Evolutionary conservation across 768 basidiomycete species (phyloP), one percentile per base, ranked within the genome.

Genomic region (Calocybe gangraenosa): DNA sequence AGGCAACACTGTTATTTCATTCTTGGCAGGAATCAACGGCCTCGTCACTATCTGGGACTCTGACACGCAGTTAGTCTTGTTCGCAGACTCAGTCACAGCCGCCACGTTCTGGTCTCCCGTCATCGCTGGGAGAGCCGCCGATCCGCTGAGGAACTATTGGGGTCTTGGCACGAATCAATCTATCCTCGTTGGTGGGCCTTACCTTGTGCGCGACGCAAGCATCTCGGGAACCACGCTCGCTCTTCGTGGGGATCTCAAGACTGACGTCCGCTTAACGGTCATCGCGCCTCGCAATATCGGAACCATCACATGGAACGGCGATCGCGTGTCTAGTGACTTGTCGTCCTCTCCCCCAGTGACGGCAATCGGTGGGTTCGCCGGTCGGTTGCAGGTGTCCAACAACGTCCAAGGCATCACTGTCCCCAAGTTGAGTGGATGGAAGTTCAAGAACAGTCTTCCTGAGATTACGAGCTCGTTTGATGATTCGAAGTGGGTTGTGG

Each of bases 21-120:
- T 89, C 62, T 65, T 80, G 7, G 54, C 75, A 0, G 86, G 85
- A 5, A 65, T 78, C 42, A 55, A 68, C 25, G 82, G 81, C 3
- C 64, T 86, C 3, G 65, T 83, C 33, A 79, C 83, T 0, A 54
- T 87, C 20, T 79, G 77, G 69, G 86, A 89, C 50, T 81, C 84
- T 0, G 67, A 75, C 35, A 73, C 73, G 1, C 83, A 87, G 53
- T 71, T 90, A 15, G 62, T 92, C 20, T 64, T 91, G 10, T 89
- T 71, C 54, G 76, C 79, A 6, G 87, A 91, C 56, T 71, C 79
- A 0, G 65, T 57, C 11, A 84, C 84, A 0, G 82, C 83, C 2
- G 76, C 73, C 22, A 83, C 81, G 0, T 88, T 89, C 68, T 92
- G 85, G 81, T 71, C 83, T 3, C 91, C 91, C 1, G 72, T 77